Conservation (phyloP, 371 early-diverging fungal genomes). For the Mucor irregularis region DNA sequence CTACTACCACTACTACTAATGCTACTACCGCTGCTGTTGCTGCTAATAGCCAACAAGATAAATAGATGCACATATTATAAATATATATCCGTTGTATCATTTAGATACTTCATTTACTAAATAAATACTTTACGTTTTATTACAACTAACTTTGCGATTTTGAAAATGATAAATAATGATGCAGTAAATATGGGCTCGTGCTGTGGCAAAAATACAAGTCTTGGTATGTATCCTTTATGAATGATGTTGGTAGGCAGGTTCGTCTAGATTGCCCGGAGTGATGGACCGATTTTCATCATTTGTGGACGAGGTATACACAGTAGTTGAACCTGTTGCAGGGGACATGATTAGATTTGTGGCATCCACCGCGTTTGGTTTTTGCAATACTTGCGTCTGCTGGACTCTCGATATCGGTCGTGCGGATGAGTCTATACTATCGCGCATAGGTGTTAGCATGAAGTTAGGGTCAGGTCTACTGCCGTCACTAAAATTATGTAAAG, state of each 20-base stretch:
- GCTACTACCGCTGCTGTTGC: too few relatives aligned
- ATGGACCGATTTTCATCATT: not conserved
- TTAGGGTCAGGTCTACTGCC: not conserved
- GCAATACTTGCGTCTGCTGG: not conserved
- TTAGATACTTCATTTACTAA: too few relatives aligned
- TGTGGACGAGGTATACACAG: conserved; percentile 1
- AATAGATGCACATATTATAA: too few relatives aligned
- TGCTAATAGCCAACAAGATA: too few relatives aligned
- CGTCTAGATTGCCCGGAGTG: not conserved
- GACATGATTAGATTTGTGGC: not conserved
- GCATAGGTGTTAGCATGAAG: conserved; percentile 2
- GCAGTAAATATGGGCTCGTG: too few relatives aligned
- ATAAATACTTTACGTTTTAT: too few relatives aligned
- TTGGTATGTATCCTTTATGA: not conserved
- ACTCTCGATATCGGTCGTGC: not conserved
- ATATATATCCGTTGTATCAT: too few relatives aligned
- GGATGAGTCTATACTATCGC: not conserved
- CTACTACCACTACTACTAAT: not conserved
- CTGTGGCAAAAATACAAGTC: too few relatives aligned
- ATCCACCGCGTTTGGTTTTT: conserved; percentile 14
- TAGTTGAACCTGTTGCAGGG: conserved; percentile 1
- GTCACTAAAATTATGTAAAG: not conserved
- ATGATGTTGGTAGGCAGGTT: not conserved
- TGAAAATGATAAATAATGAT: too few relatives aligned
- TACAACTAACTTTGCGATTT: too few relatives aligned